phyloP scores from a whole-genome alignment of 2,329 filamentous ascomycete species.

The Fusarium musae region DNA sequence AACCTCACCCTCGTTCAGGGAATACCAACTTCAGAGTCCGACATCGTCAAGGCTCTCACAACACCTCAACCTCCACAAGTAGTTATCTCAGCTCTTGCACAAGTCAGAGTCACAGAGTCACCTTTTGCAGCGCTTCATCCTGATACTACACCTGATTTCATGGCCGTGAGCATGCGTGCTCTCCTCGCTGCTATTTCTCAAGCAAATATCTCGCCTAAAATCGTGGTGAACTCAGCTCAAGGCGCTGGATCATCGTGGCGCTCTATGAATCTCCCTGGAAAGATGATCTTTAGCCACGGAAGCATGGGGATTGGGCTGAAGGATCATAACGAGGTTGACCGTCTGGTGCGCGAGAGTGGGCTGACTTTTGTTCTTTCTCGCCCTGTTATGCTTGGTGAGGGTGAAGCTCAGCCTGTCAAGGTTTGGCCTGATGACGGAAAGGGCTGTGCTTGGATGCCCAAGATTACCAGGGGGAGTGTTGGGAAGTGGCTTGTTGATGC shows the following conservation, averaged over 20 bases:
- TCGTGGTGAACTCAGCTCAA: constrained; percentile 18
- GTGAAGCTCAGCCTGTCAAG: constrained; percentile 3
- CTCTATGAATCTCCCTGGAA: constrained; percentile 18
- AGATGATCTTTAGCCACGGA: constrained; percentile 29
- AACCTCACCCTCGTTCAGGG: constrained; percentile 22
- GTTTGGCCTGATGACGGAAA: constrained; percentile 32
- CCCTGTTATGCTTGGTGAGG: constrained; percentile 19
- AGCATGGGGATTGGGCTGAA: constrained; percentile 18
- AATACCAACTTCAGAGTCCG: constrained; percentile 14
- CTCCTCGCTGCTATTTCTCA: not conserved
- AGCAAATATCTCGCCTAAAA: not conserved
- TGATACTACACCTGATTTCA: constrained; percentile 19
- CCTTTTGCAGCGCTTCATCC: constrained; percentile 14
- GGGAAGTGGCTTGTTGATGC: constrained; percentile 31
- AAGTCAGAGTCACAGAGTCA: constrained; percentile 12
- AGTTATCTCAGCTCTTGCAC: constrained; percentile 14
- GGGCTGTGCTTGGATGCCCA: constrained; percentile 33
- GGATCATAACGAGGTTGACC: constrained; percentile 25
- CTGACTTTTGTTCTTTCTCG: constrained; percentile 16
- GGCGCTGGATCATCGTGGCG: constrained; percentile 8
- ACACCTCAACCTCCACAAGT: not conserved
- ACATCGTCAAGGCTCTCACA: not conserved
- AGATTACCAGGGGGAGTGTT: constrained; percentile 15
- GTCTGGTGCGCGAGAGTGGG: constrained; percentile 1
- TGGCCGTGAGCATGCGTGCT: constrained; percentile 16